Base-by-base conservation (phyloP, 768 basidiomycete species). In the Lepiota brunneoincarnata region DNA sequence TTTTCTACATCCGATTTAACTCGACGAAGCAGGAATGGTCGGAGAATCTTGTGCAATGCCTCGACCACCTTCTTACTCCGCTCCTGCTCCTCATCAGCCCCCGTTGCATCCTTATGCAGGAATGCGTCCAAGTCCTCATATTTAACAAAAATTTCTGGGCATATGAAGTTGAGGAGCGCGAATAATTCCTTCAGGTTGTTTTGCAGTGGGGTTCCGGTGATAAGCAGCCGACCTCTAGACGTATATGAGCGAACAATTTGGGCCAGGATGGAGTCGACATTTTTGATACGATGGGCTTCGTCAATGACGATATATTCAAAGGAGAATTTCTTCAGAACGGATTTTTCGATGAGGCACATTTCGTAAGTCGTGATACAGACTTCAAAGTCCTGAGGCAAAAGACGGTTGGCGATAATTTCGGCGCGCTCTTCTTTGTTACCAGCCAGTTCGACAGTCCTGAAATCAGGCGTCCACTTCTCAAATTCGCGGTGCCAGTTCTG, bases 221-320 rank as follows among this genome's bases (percentile, higher is more conserved):
- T 98, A 49, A 99, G 79, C 52, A 99, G 72, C 38, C 97, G 78
- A 0, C 93, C 95, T 28, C 95, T 83, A 39, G 89, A 91, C 62
- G 83, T 81, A 72, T 98, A 98, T 2, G 89, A 76, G 45, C 96
- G 83, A 44, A 98, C 93, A 63, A 99, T 98, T 71, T 97, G 93
- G 14, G 87, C 87, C 14, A 99, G 81, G 63, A 98, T 88, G 11
- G 93, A 96, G 68, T 98, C 93, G 61, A 96, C 94, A 67, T 98
- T 98, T 76, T 98, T 98, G 80, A 99, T 99, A 20, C 97, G 89
- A 65, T 99, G 96, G 0, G 96, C 96, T 72, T 99, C 96, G 72
- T 99, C 96, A 64, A 99, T 98, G 59, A 90, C 83, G 69, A 98
- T 98, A 71, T 98, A 98, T 69, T 96, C 92, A 75, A 98, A 98